These are phyloP conservation scores for Ramaria sp. DNA, from an alignment of 768 basidiomycete genomes.

Conservation along the genomic window DNA sequence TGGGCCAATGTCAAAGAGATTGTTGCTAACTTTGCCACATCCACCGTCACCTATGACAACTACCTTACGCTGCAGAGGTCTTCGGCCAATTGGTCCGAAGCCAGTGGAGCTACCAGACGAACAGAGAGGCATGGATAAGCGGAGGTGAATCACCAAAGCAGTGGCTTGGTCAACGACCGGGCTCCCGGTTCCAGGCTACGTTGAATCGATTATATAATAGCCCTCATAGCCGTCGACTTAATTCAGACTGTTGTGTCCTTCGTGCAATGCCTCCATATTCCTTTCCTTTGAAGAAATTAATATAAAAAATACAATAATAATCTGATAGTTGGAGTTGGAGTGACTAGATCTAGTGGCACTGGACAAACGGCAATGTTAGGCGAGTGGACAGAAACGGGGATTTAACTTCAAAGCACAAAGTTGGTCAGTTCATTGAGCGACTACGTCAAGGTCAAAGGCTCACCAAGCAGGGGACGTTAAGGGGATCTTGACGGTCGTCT, in stretches of 20 bases:
- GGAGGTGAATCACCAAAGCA: constrained; percentile 1
- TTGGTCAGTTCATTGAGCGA: background rate
- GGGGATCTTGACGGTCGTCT: constrained; percentile 77
- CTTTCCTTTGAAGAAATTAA: too few relatives aligned
- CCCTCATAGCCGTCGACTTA: too few relatives aligned
- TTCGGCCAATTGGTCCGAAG: constrained; percentile 2
- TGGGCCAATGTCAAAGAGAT: constrained; percentile 4
- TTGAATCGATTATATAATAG: too few relatives aligned
- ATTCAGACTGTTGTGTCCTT: too few relatives aligned
- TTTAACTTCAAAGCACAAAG: background rate
- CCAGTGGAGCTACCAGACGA: constrained; percentile 4
- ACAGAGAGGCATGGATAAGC: constrained; percentile 8
- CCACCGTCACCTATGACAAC: constrained; percentile 97
- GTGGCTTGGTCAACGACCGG: background rate
- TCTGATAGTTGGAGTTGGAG: too few relatives aligned
- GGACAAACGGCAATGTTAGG: too few relatives aligned
- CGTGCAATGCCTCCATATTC: too few relatives aligned
- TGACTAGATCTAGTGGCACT: too few relatives aligned
- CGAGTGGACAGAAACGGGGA: too few relatives aligned
- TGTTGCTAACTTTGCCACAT: constrained; percentile 54
- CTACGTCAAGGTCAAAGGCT: constrained; percentile 4
- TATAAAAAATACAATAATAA: too few relatives aligned
- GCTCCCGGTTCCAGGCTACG: background rate
- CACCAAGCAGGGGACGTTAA: constrained; percentile 77
- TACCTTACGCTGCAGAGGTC: constrained; percentile 41